A percentile compares a stretch with the other conserved stretches of the same genome.
Conservation (phyloP, 139 green algal species). For the Zygnema cylindricum region DNA sequence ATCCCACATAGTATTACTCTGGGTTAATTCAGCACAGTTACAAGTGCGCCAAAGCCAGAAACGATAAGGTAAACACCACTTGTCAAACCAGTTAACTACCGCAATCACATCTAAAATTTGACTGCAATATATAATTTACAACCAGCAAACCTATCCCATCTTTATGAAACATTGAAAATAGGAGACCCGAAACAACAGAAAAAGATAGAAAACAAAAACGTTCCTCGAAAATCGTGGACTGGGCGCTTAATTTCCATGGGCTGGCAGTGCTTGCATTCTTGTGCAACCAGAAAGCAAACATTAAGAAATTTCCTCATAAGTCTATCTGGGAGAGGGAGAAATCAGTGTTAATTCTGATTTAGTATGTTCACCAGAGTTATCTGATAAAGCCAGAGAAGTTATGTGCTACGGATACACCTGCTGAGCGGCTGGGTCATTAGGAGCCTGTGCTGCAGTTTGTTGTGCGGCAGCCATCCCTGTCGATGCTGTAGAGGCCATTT, state of each 20-base stretch:
- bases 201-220: no score
- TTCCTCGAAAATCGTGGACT: no score
- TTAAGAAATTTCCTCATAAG: no score
- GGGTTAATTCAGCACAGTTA: no score
- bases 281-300: no score
- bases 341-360: not conserved
- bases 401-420: not conserved
- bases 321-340: no score
- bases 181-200: not conserved
- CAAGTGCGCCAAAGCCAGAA: not conserved
- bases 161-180: not conserved
- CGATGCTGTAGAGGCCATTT: not conserved
- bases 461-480: not conserved
- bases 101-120: not conserved
- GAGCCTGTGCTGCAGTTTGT: not conserved
- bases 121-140: not conserved
- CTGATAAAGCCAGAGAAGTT: not conserved
- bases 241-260: not conserved
- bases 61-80: not conserved
- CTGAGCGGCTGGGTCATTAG: not conserved
- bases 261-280: no score
- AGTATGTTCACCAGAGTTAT: not conserved
- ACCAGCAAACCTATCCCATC: not conserved
- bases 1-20: conserved; percentile 2
- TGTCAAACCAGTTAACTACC: not conserved